Base-by-base conservation (phyloP, 768 basidiomycete genomes). In the Lentinula guzmanii region DNA sequence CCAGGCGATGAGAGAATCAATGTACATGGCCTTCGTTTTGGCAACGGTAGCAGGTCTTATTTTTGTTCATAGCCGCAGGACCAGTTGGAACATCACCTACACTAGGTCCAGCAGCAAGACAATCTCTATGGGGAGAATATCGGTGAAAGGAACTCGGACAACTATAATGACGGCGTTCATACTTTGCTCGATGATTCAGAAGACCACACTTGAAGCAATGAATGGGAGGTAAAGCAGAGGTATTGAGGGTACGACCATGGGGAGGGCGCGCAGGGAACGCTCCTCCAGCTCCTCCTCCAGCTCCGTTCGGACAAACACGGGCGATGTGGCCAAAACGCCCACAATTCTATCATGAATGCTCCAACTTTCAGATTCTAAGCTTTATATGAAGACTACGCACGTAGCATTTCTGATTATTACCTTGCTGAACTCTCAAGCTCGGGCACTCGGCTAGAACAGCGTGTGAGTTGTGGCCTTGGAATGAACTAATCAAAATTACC, bases 191-290 rank as follows among this genome's bases (percentile, higher is more conserved):
- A 70, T 93, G 91, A 76, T 95, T 95, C 13, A 89, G 86, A 33
- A 91, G 91, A 51, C 92, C 91, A 69, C 94, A 96, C 54, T 90
- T 86, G 72, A 90, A 95, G 69, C 93, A 96, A 74, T 90, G 92
- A 55, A 95, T 86, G 16, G 90, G 87, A 55, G 90, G 90, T 53
- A 92, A 76, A 52, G 89, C 84, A 21, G 90, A 86, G 15, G 84
- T 87, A 69, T 92, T 90, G 64, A 92, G 75, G 31, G 77, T 80
- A 64, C 90, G 87, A 50, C 91, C 90, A 24, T 89, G 85, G 58
- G 90, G 89, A 41, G 90, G 83, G 56, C 91, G 89, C 52, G 86
- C 79, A 48, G 82, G 83, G 69, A 88, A 90, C 24, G 73, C 77
- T 60, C 71, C 68, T 43, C 41, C 46, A 55, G 60, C 68, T 9